Conservation (phyloP, 225 moss, liverwort and hornwort genomes). For the Thuidium tamariscinum region DNA sequence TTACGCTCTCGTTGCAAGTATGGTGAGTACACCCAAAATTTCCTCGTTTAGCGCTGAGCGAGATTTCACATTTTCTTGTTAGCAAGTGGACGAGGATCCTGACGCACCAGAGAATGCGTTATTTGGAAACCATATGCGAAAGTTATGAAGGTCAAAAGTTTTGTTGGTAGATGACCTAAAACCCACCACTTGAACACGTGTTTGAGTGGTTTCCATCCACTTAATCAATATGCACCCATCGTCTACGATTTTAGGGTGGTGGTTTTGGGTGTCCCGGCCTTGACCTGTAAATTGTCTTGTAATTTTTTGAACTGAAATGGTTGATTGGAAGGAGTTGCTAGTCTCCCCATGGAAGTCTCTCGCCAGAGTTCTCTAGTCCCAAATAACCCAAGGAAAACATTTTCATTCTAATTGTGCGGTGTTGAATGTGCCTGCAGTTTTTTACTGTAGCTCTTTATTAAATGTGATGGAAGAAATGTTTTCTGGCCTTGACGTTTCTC, state of each 20-base stretch:
- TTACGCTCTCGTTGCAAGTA: not conserved
- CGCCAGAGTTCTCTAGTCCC: not conserved
- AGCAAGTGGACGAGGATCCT: not conserved
- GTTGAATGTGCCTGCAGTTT: not conserved
- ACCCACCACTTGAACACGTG: not conserved
- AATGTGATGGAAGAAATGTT: not conserved
- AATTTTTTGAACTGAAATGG: not conserved
- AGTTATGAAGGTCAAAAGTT: not conserved
- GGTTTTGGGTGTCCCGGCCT: no score
- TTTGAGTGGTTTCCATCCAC: not conserved
- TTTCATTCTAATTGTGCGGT: not conserved
- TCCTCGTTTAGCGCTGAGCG: not conserved
- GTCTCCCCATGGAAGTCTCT: not conserved
- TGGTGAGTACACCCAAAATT: not conserved
- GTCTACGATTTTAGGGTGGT: not conserved
- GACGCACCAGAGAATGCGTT: not conserved
- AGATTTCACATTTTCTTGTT: not conserved
- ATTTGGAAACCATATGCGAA: not conserved
- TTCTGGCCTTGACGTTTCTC: constrained; percentile 8
- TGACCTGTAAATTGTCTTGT: not conserved
- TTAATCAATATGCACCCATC: not conserved
- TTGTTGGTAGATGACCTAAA: not conserved
- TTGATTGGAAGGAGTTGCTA: not conserved
- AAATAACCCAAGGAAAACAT: no score
- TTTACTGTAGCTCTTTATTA: not conserved